A percentile compares a stretch with the other conserved stretches of the same genome.
Evolutionary conservation across 1,284 basidiomycete species (phyloP).

Genomic region (Fomitopsis palustris): DNA sequence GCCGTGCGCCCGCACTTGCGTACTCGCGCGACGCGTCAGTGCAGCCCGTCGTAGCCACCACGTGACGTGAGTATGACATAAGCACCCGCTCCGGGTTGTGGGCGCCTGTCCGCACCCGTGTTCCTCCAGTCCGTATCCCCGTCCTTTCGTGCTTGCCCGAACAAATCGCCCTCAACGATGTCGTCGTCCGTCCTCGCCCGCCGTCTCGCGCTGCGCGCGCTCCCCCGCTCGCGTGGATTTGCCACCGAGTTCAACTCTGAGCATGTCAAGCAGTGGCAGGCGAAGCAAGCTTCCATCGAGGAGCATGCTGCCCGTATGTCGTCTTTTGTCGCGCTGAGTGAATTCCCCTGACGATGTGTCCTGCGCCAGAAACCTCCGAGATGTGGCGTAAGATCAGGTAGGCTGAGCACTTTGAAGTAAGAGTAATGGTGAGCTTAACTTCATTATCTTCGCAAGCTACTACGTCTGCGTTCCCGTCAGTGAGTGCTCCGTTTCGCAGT

Average conservation of each 20-base stretch:
- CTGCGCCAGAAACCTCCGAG: conserved; percentile 58
- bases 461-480: conserved; percentile 74
- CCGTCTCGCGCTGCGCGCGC: conserved; percentile 43
- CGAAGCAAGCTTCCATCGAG: conserved; percentile 54
- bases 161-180: conserved; percentile 35
- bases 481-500: conserved; percentile 33
- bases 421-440: not conserved
- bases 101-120: conserved; percentile 21
- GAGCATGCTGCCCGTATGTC: conserved; percentile 65
- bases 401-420: conserved; percentile 11
- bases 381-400: conserved; percentile 88
- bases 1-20: conserved; percentile 3
- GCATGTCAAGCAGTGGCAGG: conserved; percentile 40
- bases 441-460: conserved; percentile 42
- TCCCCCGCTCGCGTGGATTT: conserved; percentile 36
- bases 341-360: conserved; percentile 1
- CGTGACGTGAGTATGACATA: conserved; percentile 13
- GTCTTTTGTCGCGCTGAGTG: conserved; percentile 8
- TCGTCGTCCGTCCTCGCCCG: conserved; percentile 45
- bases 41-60: not conserved
- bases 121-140: conserved; percentile 12
- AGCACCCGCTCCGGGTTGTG: conserved; percentile 19
- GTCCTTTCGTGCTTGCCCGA: conserved; percentile 11
- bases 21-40: conserved; percentile 23
- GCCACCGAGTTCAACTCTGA: conserved; percentile 36